Evolutionary conservation across 116 monocot genomes (phyloP).

Genomic region (Phalaenopsis hybrid): DNA sequence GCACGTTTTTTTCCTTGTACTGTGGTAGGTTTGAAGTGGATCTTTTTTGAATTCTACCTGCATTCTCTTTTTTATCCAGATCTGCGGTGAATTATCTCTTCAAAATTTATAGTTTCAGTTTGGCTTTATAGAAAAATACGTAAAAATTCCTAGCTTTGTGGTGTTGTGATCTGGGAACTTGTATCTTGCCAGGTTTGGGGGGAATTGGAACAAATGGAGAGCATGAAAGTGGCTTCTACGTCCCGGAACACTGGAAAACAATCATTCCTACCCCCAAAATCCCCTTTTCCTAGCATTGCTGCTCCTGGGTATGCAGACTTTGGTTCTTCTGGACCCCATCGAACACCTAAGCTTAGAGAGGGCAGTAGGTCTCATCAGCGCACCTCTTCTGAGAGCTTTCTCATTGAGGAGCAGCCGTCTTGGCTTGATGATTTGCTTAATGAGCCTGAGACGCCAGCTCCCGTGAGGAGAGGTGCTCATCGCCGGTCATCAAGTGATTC

Average conservation of each 20-base stretch:
- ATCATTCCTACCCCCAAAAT: slow-evolving; percentile 61
- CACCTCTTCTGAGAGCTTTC: slow-evolving; percentile 72
- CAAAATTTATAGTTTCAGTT: not conserved
- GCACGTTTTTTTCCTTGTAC: not conserved
- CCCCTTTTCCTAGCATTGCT: slow-evolving; percentile 46
- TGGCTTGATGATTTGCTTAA: slow-evolving; percentile 88
- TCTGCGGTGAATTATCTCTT: not conserved
- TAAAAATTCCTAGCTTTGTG: not conserved
- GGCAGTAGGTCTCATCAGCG: slow-evolving; percentile 50
- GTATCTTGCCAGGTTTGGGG: not conserved
- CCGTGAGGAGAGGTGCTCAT: slow-evolving; percentile 40
- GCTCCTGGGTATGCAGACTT: slow-evolving; percentile 35
- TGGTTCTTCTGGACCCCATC: slow-evolving; percentile 22
- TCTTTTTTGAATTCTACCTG: not conserved
- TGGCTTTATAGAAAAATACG: not conserved
- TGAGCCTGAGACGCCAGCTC: slow-evolving; percentile 69
- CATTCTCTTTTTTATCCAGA: not conserved
- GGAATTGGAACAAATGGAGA: slow-evolving; percentile 37
- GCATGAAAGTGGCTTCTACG: slow-evolving; percentile 29
- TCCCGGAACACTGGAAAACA: slow-evolving; percentile 49
- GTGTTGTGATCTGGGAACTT: not conserved
- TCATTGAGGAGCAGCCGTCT: slow-evolving; percentile 83
- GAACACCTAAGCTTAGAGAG: slow-evolving; percentile 32
- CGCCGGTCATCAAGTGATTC: slow-evolving; percentile 84
- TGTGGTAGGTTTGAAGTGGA: not conserved